phyloP scores from a whole-genome alignment of 73 alveolate species.

The Uronychia setigera region DNA sequence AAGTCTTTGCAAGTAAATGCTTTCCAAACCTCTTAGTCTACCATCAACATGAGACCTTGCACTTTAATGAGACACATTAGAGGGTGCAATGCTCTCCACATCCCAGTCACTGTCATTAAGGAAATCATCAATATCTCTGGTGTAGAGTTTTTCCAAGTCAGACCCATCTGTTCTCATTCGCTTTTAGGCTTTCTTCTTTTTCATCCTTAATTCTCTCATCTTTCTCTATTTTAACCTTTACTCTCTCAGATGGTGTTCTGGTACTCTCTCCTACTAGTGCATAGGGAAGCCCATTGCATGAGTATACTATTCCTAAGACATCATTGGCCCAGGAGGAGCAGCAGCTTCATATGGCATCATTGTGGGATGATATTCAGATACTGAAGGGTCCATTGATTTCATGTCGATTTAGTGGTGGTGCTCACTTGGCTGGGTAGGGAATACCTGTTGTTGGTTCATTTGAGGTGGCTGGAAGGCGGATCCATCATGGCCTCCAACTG shows the following conservation, averaged over 20 bases:
- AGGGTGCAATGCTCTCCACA: slow-evolving; percentile 31
- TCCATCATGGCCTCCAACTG: background rate
- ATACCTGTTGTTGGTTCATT: no score
- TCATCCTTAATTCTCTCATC: slow-evolving; percentile 32
- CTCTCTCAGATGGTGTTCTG: slow-evolving; percentile 51
- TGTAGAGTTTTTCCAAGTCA: slow-evolving; percentile 61
- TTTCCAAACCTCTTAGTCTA: slow-evolving; percentile 60
- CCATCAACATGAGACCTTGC: slow-evolving; percentile 26
- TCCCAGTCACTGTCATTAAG: slow-evolving; percentile 70
- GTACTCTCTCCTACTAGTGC: slow-evolving; percentile 12
- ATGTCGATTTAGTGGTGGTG: background rate
- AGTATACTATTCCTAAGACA: background rate
- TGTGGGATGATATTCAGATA: background rate
- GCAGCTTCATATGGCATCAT: background rate
- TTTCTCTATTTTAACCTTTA: slow-evolving; percentile 32
- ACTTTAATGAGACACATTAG: background rate
- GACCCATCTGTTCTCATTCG: slow-evolving; percentile 16
- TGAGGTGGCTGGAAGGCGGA: no score
- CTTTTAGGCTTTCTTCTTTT: slow-evolving; percentile 8
- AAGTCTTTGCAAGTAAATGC: slow-evolving; percentile 55
- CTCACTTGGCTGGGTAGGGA: no score
- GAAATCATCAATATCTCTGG: slow-evolving; percentile 72
- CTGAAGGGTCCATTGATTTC: background rate
- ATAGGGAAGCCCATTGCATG: background rate
- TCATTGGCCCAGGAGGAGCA: background rate